Evolutionary conservation across 257 asterid genomes (phyloP), one percentile per base, ranked within the genome.

Genomic region (Anisodus tanguticus): DNA sequence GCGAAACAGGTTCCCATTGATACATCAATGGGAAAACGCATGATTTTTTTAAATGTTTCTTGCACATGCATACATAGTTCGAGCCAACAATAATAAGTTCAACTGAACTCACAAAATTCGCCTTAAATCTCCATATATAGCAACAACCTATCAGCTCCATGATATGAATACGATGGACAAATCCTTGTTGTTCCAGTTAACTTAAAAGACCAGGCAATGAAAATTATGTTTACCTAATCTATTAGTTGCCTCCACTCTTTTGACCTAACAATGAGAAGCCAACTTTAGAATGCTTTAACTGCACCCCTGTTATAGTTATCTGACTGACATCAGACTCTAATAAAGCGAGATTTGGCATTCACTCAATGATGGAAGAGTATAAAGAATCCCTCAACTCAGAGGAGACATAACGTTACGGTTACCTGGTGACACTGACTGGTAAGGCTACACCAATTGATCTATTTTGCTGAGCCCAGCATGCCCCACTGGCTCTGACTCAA

Each of bases 201-300:
- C 54, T 16, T 41, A 69, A 41, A 70, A 43, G 22, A 68, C 53
- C 77, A 37, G n/a, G 6, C 26, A 39, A 3, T 70, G 79, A 70
- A 70, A 70, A 16, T 8, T 70, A 43, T 70, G 55, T 70, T 16
- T 70, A 70, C 79, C 55, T 70, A 70, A 70, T 43, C 35, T 70
- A 68, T 37, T 8, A 68, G 53, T 39, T 68, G 77, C 51, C 51
- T 39, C 77, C 26, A 68, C 4, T 15, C 77, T 39, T 68, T 39
- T 68, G 26, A 68, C 77, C 77, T 68, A 68, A 37, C 77, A 68
- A 37, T 70, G 79, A 70, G 4, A 71, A 71, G 43, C 57, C 16
- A 8, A 71, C 79, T 41, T 71, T 43, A 43, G 79, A 43, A 43
- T 43, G 35, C 55, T 70, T 70, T 71, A 69, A 71, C 79, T 17